Evolutionary conservation across 164 flowering plant species (phyloP), one percentile per base, ranked within the genome.

Genomic region (Buxus sempervirens): DNA sequence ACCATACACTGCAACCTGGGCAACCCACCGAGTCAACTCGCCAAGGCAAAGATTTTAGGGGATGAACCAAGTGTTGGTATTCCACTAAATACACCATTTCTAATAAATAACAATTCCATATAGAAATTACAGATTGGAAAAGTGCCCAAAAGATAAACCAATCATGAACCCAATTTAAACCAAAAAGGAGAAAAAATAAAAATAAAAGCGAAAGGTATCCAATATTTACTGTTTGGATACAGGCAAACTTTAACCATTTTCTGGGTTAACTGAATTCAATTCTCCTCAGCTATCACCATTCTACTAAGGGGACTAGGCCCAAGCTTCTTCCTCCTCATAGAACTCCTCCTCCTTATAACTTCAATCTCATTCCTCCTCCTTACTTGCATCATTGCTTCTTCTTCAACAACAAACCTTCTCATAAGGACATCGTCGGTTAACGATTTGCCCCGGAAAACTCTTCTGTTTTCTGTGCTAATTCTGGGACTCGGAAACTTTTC

Each of bases 381-480:
- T 9, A 79, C 67, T 69, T 90, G 88, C 87, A 87, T 83, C 97
- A 90, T 89, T 32, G 96, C 90, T 68, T 88, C 93, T 60, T 91
- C 97, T 74, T 88, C 96, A 69, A 82, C 75, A n/a, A 93, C 96
- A 79, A 93, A 93, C 64, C 97, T 85, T 65, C 91, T 85, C 97
- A 93, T 93, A 60, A 89, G 64, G 8, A 84, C 94, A 76, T 93
- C 91, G 63, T 93, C 98, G 0, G 80, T 91, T 77, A 93, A 72
- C 0, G 98, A 93, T 58, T 93, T 91, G 20, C 98, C 98, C 7
- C 98, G 65, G 49, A 91, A 93, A 51, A 90, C 72, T 26, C 81
- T 77, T 45, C 90, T 74, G n/a, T 84, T 82, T 49, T 84, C 95
- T 15, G 60, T 57, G 66, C 84, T 84, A 54, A 75, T 67, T 59